These are phyloP conservation scores for Talaromyces trachyspermus DNA, from an alignment of 495 filamentous ascomycete species.

Conservation along the genomic window DNA sequence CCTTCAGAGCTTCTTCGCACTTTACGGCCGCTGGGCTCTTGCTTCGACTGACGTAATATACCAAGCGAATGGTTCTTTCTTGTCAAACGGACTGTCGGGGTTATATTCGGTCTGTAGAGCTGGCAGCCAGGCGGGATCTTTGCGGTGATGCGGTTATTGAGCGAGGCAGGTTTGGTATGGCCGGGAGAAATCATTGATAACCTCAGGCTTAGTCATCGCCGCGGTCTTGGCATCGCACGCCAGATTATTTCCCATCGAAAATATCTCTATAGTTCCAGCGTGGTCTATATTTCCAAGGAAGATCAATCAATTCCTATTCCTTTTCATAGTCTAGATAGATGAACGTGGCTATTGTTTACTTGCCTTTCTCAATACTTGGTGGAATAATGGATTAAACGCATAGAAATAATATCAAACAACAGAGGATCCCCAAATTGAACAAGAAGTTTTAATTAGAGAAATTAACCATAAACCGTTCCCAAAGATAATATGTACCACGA, in stretches of 20 bases:
- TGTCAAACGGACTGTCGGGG: no score
- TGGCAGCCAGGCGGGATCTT: background rate
- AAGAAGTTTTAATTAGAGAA: background rate
- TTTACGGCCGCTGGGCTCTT: no score
- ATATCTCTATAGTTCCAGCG: background rate
- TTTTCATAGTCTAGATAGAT: background rate
- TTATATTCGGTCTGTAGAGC: background rate
- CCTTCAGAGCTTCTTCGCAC: background rate
- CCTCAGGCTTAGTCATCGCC: slow-evolving; percentile 36
- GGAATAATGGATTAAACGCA: slow-evolving; percentile 6
- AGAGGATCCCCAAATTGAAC: background rate
- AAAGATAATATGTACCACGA: slow-evolving; percentile 1
- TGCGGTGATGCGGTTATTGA: slow-evolving; percentile 17
- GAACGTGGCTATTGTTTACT: no score
- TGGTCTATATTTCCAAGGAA: background rate
- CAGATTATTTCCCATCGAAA: no score
- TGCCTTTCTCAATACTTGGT: no score
- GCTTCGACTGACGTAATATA: background rate
- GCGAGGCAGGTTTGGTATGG: slow-evolving; percentile 34
- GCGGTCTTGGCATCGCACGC: background rate
- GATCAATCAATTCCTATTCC: background rate
- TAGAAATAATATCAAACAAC: slow-evolving; percentile 9
- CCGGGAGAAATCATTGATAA: slow-evolving; percentile 37
- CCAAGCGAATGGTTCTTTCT: background rate
- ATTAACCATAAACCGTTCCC: no score